phyloP scores from a whole-genome alignment of 176 grass and related monocot species.

The Paspalum notatum region DNA sequence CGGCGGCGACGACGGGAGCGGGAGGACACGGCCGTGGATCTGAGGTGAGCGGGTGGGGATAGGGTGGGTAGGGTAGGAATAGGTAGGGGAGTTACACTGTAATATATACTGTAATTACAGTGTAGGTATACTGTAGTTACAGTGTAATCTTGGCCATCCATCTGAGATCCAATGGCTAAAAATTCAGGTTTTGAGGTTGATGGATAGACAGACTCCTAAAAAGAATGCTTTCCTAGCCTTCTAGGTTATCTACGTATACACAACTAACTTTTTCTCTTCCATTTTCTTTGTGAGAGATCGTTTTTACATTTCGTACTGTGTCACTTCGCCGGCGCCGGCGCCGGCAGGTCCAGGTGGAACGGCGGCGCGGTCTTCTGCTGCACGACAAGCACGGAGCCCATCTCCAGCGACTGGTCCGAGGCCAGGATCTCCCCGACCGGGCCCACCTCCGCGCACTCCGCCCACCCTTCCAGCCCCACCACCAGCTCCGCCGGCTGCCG shows the following conservation, averaged over 20 bases:
- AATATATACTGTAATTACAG: no score
- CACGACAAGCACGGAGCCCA: conserved; percentile 47
- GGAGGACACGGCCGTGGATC: no score
- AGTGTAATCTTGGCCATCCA: no score
- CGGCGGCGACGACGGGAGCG: no score
- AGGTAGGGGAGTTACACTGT: no score
- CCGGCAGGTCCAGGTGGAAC: not conserved
- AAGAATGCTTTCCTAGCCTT: not conserved
- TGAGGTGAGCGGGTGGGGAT: no score
- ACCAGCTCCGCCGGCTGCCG: conserved; percentile 45
- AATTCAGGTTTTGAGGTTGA: no score
- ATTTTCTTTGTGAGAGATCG: not conserved
- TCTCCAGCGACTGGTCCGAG: conserved; percentile 39
- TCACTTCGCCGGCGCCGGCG: not conserved
- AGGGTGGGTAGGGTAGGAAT: no score
- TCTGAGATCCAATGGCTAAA: no score
- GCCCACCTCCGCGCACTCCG: conserved; percentile 36
- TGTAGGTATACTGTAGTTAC: no score
- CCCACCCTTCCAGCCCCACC: conserved; percentile 37
- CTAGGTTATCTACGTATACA: conserved; percentile 38
- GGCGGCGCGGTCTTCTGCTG: conserved; percentile 39
- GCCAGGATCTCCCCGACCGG: conserved; percentile 50
- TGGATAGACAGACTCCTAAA: no score
- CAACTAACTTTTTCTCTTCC: conserved; percentile 7
- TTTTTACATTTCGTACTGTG: not conserved